Evolutionary conservation across 1,284 basidiomycete genomes (phyloP).

Genomic region (Cryptococcus floricola): DNA sequence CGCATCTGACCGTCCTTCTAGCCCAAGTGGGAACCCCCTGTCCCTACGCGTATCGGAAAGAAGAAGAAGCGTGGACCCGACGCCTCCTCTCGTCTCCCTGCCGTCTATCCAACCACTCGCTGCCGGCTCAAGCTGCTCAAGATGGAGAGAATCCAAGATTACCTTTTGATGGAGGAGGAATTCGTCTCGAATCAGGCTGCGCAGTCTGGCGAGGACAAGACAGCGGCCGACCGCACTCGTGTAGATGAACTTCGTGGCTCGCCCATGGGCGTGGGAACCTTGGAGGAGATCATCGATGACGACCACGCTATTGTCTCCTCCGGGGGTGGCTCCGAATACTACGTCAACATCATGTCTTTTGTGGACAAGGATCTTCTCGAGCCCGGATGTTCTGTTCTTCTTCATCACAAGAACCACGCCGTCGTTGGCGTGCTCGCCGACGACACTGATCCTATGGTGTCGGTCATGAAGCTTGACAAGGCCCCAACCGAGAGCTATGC

Average conservation of each 20-base stretch:
- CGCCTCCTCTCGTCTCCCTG: slow-evolving; percentile 83
- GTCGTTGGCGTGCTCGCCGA: slow-evolving; percentile 95
- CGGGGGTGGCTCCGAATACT: slow-evolving; percentile 92
- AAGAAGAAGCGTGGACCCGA: slow-evolving; percentile 91
- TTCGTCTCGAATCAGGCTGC: slow-evolving; percentile 95
- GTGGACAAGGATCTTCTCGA: slow-evolving; percentile 98
- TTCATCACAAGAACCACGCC: slow-evolving; percentile 95
- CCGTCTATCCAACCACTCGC: slow-evolving; percentile 90
- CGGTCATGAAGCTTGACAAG: slow-evolving; percentile 98
- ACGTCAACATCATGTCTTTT: slow-evolving; percentile 97
- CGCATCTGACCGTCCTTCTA: slow-evolving; percentile 13
- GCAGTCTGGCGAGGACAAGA: slow-evolving; percentile 83
- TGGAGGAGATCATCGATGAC: slow-evolving; percentile 99
- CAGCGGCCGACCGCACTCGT: slow-evolving; percentile 87
- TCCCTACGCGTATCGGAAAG: slow-evolving; percentile 95
- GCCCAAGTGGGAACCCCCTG: slow-evolving; percentile 96
- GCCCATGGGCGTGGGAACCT: slow-evolving; percentile 93
- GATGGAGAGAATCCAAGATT: slow-evolving; percentile 96
- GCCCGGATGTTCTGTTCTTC: slow-evolving; percentile 89
- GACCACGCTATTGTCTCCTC: slow-evolving; percentile 98
- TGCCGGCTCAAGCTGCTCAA: slow-evolving; percentile 95
- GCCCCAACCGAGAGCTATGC: slow-evolving; percentile 98
- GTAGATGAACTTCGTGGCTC: slow-evolving; percentile 93
- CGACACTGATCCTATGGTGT: slow-evolving; percentile 96
- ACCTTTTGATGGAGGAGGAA: slow-evolving; percentile 94